Base-by-base conservation (phyloP, 352 stramenopile genomes). In the Phytophthora chlamydospora region DNA sequence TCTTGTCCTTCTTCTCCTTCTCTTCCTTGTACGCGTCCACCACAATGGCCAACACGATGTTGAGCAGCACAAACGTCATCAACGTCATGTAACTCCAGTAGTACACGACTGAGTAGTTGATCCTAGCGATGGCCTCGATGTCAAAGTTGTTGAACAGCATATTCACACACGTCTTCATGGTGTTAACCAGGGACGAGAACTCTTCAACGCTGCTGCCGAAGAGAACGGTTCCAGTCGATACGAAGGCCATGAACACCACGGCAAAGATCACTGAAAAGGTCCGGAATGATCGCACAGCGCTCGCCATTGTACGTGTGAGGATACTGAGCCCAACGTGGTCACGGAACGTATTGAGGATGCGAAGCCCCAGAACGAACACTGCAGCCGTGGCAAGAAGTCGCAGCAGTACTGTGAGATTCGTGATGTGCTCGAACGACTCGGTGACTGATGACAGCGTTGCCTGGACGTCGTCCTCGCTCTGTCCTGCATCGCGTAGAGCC, bases 71-170 rank as follows among this genome's bases (percentile, higher is more conserved):
- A 59, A 89, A 78, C 4, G 66, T 82, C 62, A 83, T 77, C 19
- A 88, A 59, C n/a, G 83, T 44, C 73, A 89, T 87, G 64, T 85
- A 86, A 11, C 57, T 61, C 82, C 82, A 87, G 67, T 89, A 91
- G 62, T 78, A 89, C 13, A 82, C 39, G 44, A 87, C 73, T 0
- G 78, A 72, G 38, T 79, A 66, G 0, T 71, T 68, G 3, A 71
- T 58, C 10, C 38, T 29, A 27, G 70, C 52, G 53, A 89, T 86
- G 0, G 50, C 71, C 4, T 56, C 50, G 56, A 81, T 79, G 52
- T 89, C 75, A 36, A 89, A 91, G 32, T 77, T 80, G 2, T 75
- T 78, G 45, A 89, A 89, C 8, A 88, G 64, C 70, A 91, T 88
- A 53, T 89, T 86, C 24, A 86, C 68, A 33, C 81, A 89, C 7